phyloP scores from a whole-genome alignment of 495 filamentous ascomycete genomes.

The Penicillium angulare region DNA sequence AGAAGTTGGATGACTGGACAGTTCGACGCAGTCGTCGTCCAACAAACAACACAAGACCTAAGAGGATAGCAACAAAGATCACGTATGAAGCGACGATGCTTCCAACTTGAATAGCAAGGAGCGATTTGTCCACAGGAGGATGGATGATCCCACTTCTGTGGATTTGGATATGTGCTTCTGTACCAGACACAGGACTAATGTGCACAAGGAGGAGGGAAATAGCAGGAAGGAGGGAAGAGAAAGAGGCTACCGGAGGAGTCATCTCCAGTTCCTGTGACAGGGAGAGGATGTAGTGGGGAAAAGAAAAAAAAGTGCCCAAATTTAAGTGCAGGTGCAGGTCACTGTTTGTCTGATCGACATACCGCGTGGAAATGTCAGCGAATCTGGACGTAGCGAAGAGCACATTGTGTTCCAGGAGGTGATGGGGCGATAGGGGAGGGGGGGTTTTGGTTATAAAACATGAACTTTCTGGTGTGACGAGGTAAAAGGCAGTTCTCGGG shows the following conservation, averaged over 20 bases:
- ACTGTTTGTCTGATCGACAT: conserved; percentile 26
- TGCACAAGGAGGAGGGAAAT: conserved; percentile 12
- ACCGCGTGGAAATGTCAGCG: conserved; percentile 10
- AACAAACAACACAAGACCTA: conserved; percentile 62
- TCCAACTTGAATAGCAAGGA: conserved; percentile 72
- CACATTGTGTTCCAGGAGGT: conserved; percentile 23
- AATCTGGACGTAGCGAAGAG: conserved; percentile 15
- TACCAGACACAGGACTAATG: conserved; percentile 10
- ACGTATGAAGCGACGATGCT: conserved; percentile 80
- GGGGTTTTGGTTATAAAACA: conserved; percentile 23
- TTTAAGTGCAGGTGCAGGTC: conserved; percentile 19
- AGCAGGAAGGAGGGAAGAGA: conserved; percentile 7
- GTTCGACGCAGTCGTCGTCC: conserved; percentile 57
- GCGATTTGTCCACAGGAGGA: conserved; percentile 46
- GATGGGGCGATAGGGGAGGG: conserved; percentile 22
- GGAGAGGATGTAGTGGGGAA: conserved; percentile 13
- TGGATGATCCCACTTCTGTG: conserved; percentile 5
- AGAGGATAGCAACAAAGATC: conserved; percentile 65
- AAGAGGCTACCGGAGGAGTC: conserved; percentile 12
- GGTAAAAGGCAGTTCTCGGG: conserved; percentile 23
- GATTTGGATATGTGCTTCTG: conserved; percentile 7
- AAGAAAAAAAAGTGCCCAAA: conserved; percentile 7
- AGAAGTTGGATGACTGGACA: conserved; percentile 50
- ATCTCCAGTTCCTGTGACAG: conserved; percentile 20
- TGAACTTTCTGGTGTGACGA: conserved; percentile 32